Percentiles rank a stretch among this genome's conserved stretches.
phyloP scores from a whole-genome alignment of 352 stramenopile species.

The Globisporangium spinosum region DNA sequence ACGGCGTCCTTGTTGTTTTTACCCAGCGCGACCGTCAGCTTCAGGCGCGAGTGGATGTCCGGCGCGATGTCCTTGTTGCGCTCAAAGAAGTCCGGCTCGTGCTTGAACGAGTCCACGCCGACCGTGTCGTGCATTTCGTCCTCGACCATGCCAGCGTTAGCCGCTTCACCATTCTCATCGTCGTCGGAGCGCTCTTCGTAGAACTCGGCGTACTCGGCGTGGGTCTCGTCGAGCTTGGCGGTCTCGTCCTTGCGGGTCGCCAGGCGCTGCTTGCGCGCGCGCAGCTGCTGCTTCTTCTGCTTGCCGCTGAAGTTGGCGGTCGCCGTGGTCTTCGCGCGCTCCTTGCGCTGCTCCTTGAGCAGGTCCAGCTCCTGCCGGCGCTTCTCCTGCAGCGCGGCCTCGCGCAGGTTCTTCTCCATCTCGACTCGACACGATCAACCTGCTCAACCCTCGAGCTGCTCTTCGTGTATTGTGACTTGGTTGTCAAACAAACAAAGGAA shows the following conservation, averaged over 20 bases:
- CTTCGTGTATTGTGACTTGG: not conserved
- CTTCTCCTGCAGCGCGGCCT: constrained; percentile 64
- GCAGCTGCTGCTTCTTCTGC: constrained; percentile 84
- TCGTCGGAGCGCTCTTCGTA: constrained; percentile 35
- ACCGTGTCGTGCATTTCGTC: constrained; percentile 25
- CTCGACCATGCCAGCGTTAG: constrained; percentile 14
- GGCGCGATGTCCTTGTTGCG: constrained; percentile 65
- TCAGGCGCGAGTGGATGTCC: constrained; percentile 59
- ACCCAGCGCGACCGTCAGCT: constrained; percentile 76
- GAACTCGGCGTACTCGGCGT: constrained; percentile 51
- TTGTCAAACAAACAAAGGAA: not conserved
- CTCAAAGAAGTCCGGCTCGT: constrained; percentile 60
- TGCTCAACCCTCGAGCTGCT: not conserved
- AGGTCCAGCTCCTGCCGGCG: constrained; percentile 68
- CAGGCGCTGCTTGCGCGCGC: constrained; percentile 76
- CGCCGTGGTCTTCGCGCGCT: constrained; percentile 52
- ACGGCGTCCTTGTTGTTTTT: constrained; percentile 82
- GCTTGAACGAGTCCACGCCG: constrained; percentile 41
- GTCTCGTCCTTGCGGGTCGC: constrained; percentile 58
- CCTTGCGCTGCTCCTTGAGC: constrained; percentile 80
- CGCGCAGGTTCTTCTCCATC: constrained; percentile 53
- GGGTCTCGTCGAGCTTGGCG: constrained; percentile 34
- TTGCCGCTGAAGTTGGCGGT: constrained; percentile 79
- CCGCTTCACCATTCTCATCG: constrained; percentile 21
- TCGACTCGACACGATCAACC: too few relatives aligned